phyloP scores from a whole-genome alignment of 2,329 filamentous ascomycete species.

The Metarhizium humberi region DNA sequence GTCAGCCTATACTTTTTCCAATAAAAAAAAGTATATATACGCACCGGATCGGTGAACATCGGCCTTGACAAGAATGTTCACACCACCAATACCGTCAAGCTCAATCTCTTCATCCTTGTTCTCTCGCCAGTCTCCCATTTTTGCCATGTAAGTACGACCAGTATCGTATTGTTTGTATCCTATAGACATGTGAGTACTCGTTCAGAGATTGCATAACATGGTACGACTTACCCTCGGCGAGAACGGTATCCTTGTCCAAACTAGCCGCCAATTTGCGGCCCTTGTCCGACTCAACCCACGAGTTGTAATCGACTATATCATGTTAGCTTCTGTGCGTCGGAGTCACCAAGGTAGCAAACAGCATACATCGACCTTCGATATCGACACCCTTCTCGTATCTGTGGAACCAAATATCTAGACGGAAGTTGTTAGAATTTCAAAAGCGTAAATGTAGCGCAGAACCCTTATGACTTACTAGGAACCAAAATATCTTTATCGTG shows the following conservation, averaged over 20 bases:
- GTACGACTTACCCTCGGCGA: slow-evolving; percentile 67
- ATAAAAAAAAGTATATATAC: slow-evolving; percentile 15
- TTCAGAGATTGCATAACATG: background rate
- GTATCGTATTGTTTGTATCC: slow-evolving; percentile 92
- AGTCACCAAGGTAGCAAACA: background rate
- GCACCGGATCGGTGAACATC: slow-evolving; percentile 91
- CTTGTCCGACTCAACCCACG: slow-evolving; percentile 91
- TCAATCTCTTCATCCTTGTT: slow-evolving; percentile 89
- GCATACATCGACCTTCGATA: slow-evolving; percentile 88
- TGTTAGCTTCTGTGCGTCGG: slow-evolving; percentile 2
- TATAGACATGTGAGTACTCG: slow-evolving; percentile 25
- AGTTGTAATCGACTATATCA: slow-evolving; percentile 85
- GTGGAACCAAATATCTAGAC: slow-evolving; percentile 90
- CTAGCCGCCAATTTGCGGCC: slow-evolving; percentile 63
- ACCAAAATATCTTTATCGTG: slow-evolving; percentile 91
- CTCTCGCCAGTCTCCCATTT: slow-evolving; percentile 83
- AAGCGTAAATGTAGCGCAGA: background rate
- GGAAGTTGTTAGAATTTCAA: slow-evolving; percentile 13
- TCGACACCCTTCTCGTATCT: slow-evolving; percentile 72
- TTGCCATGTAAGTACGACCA: slow-evolving; percentile 79
- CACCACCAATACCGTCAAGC: slow-evolving; percentile 91
- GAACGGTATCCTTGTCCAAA: slow-evolving; percentile 69
- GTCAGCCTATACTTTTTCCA: slow-evolving; percentile 14
- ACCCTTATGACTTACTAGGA: slow-evolving; percentile 62
- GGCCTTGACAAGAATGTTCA: slow-evolving; percentile 95